Evolutionary conservation across 2,329 filamentous ascomycete genomes (phyloP).

Genomic region (Blumeria graminis): DNA sequence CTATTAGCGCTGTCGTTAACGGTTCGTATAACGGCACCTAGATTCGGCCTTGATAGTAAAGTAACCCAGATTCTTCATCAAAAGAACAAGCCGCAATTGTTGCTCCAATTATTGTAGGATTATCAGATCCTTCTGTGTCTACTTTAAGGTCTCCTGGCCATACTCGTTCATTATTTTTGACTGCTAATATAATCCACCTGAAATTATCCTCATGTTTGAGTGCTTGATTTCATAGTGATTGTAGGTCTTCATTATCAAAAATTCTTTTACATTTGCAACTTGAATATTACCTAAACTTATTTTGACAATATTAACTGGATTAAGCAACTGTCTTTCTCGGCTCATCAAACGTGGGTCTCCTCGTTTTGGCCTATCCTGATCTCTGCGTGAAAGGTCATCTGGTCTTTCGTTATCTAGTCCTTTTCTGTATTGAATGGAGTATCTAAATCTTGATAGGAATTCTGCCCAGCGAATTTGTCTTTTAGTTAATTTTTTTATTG

Average conservation of each 20-base stretch:
- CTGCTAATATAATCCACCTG: neutral
- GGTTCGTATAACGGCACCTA: conserved; percentile 1
- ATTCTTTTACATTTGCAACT: neutral
- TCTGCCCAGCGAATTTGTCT: neutral
- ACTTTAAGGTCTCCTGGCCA: neutral
- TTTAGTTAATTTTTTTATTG: neutral
- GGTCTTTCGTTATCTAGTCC: neutral
- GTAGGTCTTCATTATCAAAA: neutral
- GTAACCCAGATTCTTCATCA: neutral
- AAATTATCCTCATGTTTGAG: neutral
- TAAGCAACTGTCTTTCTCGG: neutral
- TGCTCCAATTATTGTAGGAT: no score
- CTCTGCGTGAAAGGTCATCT: neutral
- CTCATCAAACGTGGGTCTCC: no score
- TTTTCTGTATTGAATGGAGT: neutral
- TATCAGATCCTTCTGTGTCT: no score
- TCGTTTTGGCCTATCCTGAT: neutral
- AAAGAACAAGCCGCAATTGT: no score
- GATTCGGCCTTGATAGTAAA: neutral
- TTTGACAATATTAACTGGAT: neutral
- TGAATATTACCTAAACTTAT: neutral
- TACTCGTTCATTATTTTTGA: neutral
- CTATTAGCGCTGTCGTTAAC: neutral
- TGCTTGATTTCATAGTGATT: neutral
- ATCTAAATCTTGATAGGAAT: neutral